phyloP scores from a whole-genome alignment of 495 filamentous ascomycete genomes.

The Chaetomium cochliodes region DNA sequence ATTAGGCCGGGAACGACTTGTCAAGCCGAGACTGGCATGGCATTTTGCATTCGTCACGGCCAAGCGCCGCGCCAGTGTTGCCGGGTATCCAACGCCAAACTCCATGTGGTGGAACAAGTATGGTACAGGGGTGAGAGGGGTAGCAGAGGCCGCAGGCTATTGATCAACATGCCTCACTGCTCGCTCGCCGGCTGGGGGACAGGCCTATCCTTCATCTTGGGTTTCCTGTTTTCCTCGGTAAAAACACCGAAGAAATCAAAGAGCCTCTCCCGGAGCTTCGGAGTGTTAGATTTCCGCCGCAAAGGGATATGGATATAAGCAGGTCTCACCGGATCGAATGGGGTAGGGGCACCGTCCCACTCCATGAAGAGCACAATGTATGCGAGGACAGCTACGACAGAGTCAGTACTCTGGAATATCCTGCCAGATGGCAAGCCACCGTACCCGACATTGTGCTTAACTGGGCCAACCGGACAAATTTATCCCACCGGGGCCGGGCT shows the following conservation, averaged over 20 bases:
- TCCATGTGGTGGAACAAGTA: conserved; percentile 26
- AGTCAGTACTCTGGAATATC: conserved; percentile 6
- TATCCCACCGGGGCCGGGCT: conserved; percentile 71
- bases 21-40: conserved; percentile 1
- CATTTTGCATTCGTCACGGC: conserved; percentile 9
- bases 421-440: neutral
- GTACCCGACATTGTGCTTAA: conserved; percentile 64
- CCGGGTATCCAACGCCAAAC: conserved; percentile 38
- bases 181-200: no score
- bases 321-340: conserved; percentile 58
- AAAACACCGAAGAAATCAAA: conserved; percentile 32
- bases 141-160: neutral
- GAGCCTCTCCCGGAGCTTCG: conserved; percentile 31
- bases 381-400: conserved; percentile 60
- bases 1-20: neutral
- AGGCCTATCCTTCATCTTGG: neutral
- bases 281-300: neutral
- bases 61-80: conserved; percentile 21
- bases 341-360: conserved; percentile 60
- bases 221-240: conserved; percentile 26
- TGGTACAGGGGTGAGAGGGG: conserved; percentile 19
- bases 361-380: conserved; percentile 80
- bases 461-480: conserved; percentile 67
- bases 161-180: no score
- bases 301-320: neutral